A percentile compares a stretch with the other conserved stretches of the same genome.
Conservation (phyloP, 2,329 filamentous ascomycete genomes). For the Trichoderma pleuroti region DNA sequence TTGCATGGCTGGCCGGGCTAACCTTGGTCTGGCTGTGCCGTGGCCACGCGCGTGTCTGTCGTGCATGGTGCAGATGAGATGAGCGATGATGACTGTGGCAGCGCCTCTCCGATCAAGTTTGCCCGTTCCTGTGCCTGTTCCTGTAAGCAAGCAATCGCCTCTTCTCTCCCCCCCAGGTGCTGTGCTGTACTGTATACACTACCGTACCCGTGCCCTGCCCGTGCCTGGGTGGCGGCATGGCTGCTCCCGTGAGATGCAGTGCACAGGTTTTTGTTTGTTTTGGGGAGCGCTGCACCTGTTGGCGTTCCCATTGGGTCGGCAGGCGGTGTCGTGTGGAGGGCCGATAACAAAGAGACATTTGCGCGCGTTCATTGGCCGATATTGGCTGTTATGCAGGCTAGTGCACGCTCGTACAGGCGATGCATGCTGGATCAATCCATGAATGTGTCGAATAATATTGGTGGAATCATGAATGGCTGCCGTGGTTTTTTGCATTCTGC, state of each 20-base stretch:
- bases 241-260: neutral
- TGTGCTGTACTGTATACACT: neutral
- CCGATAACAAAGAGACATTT: neutral
- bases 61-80: constrained; percentile 16
- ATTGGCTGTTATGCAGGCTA: neutral
- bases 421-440: neutral
- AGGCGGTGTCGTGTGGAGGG: neutral
- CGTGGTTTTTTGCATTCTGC: neutral
- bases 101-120: constrained; percentile 4
- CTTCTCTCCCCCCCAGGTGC: neutral
- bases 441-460: neutral
- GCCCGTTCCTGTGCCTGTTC: neutral
- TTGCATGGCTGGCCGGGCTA: constrained; percentile 1
- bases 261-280: neutral
- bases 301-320: neutral
- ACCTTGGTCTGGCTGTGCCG: neutral
- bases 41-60: constrained; percentile 17
- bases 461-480: neutral
- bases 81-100: constrained; percentile 2
- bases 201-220: neutral
- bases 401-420: constrained; percentile 1
- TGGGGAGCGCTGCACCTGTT: neutral
- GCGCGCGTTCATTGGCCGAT: constrained; percentile 4
- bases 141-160: neutral
- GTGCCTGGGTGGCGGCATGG: neutral